phyloP scores from a whole-genome alignment of 2,329 filamentous ascomycete species.

The Mollisia scopiformis region DNA sequence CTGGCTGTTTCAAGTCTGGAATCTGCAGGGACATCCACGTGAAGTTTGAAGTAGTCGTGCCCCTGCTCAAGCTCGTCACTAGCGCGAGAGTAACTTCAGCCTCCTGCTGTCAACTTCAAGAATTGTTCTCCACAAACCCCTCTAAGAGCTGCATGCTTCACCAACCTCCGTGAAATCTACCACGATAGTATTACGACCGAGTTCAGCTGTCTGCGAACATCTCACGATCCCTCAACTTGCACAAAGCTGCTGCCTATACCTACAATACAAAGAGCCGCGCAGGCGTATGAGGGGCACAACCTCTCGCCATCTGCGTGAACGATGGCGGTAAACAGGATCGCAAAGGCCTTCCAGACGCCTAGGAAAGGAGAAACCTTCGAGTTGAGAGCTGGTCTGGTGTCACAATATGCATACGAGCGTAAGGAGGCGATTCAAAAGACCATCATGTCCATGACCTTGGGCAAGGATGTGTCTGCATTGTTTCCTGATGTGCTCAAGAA shows the following conservation, averaged over 20 bases:
- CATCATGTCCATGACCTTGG: slow-evolving; percentile 99
- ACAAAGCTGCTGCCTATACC: slow-evolving; percentile 28
- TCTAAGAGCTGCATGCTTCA: not conserved
- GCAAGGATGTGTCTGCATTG: slow-evolving; percentile 95
- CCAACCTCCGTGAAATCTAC: not conserved
- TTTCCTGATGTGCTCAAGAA: slow-evolving; percentile 99
- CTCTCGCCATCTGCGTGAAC: slow-evolving; percentile 42
- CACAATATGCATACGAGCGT: slow-evolving; percentile 98
- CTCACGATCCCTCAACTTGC: slow-evolving; percentile 12
- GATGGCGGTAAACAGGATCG: slow-evolving; percentile 97
- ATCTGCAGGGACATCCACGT: slow-evolving; percentile 20
- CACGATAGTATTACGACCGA: not conserved
- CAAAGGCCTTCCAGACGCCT: slow-evolving; percentile 89
- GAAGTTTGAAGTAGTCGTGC: slow-evolving; percentile 14
- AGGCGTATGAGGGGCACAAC: slow-evolving; percentile 40
- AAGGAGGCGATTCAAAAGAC: slow-evolving; percentile 99
- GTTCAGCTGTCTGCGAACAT: not conserved
- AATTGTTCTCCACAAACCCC: slow-evolving; percentile 5
- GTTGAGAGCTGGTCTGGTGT: slow-evolving; percentile 90
- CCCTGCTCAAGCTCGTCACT: slow-evolving; percentile 20
- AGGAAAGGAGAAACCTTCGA: slow-evolving; percentile 98
- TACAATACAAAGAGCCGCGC: slow-evolving; percentile 26
- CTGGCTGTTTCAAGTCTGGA: slow-evolving; percentile 26
- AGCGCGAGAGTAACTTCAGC: slow-evolving; percentile 25
- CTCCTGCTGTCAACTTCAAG: slow-evolving; percentile 23